Evolutionary conservation across 225 moss, liverwort and hornwort species (phyloP), one percentile per base, ranked within the genome.

Genomic region (Thuidium tamariscinum): DNA sequence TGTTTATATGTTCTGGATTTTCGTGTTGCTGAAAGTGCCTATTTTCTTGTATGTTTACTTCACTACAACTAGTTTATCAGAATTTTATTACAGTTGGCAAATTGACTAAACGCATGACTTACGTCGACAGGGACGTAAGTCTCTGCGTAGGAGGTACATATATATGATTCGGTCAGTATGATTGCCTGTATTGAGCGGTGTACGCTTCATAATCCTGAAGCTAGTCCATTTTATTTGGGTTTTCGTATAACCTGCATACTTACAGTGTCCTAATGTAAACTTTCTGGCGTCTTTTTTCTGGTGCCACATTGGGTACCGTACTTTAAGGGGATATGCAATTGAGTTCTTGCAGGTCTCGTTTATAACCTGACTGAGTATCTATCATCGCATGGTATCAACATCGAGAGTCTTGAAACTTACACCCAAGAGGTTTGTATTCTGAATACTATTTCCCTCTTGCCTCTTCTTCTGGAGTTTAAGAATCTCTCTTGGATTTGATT

Each of bases 291-390:
- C 9, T 25, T 61, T 51, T 52, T 82, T 32, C 18, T 77, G 64
- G 46, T 78, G 81, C 42, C 37, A 41, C 36, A 59, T 39, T 34
- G 73, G 48, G 72, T 64, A 25, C 54, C 30, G 61, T 81, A 36
- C 30, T 76, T 49, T 44, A 62, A 67, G 49, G 41, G 83, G 56
- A 44, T 82, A 51, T 86, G 61, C 61, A 89, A 62, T 65, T 79
- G 48, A 7, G n/a, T 65, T 75, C 46, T 82, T 91, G 91, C 87
- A 94, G 93, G 93, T 67, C 87, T 94, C 54, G 91, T 94, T 13
- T 94, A 92, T 25, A 94, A 94, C 74, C 77, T 94, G 80, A 89
- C 93, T 22, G 93, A 94, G 84, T 94, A 92, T 79, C 74, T 93
- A 13, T 90, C 92, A 62, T 91, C 92, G 14, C 71, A 82, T 74